Evolutionary conservation across 352 stramenopile species (phyloP).

Genomic region (Discostella stelligera): DNA sequence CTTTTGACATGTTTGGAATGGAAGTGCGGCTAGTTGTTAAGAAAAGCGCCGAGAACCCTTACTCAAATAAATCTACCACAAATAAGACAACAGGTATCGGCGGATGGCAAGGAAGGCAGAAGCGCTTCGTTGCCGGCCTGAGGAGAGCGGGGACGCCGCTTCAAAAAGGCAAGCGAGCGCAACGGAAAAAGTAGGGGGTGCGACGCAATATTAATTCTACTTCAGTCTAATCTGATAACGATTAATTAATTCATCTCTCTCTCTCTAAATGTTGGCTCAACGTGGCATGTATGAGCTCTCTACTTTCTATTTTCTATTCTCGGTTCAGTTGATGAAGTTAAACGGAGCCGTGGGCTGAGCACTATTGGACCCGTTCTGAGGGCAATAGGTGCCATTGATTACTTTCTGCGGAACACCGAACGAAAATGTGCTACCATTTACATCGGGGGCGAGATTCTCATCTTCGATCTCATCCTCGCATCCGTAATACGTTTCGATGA

Average conservation of each 20-base stretch:
- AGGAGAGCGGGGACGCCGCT: constrained; percentile 43
- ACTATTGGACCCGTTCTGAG: constrained; percentile 6
- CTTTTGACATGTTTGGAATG: constrained; percentile 77
- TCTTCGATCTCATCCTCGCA: constrained; percentile 88
- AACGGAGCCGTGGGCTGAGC: constrained; percentile 24
- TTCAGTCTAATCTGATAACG: background rate
- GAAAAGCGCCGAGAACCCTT: constrained; percentile 69
- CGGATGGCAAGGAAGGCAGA: constrained; percentile 48
- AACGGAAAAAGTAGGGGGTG: constrained; percentile 2
- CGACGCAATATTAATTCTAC: background rate
- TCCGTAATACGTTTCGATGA: constrained; percentile 92
- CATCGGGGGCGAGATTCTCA: constrained; percentile 65
- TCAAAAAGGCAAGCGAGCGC: constrained; percentile 24
- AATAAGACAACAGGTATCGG: constrained; percentile 47
- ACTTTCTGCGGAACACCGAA: constrained; percentile 63
- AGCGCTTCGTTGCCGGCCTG: constrained; percentile 32
- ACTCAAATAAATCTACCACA: constrained; percentile 29
- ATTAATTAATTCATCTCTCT: background rate
- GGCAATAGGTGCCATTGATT: constrained; percentile 26
- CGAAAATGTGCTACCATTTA: constrained; percentile 51
- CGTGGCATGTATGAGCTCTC: background rate
- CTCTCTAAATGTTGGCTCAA: background rate
- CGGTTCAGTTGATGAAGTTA: constrained; percentile 21
- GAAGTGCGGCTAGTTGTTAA: constrained; percentile 71
- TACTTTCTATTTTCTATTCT: background rate